These are phyloP conservation scores for Leccinum rimulosum DNA, from an alignment of 768 basidiomycete genomes.

Conservation along the genomic window DNA sequence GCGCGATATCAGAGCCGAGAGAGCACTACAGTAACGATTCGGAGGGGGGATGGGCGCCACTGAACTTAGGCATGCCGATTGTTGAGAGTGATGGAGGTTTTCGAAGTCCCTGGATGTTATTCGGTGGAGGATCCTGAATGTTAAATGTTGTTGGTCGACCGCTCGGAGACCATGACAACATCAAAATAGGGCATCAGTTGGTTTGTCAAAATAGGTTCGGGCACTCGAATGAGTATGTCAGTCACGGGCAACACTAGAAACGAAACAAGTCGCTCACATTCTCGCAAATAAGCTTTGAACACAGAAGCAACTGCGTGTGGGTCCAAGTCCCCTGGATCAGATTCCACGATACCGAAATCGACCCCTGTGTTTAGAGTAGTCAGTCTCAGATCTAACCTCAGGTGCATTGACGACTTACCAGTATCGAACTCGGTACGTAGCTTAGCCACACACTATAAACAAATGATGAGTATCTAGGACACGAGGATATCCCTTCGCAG, in stretches of 20 bases:
- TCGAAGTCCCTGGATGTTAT: constrained; percentile 44
- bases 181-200: constrained; percentile 75
- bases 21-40: constrained; percentile 49
- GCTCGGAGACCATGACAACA: constrained; percentile 62
- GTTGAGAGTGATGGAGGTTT: constrained; percentile 82
- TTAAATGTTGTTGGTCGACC: constrained; percentile 25
- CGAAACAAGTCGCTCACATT: constrained; percentile 58
- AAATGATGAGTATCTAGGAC: constrained; percentile 9
- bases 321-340: constrained; percentile 83
- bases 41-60: constrained; percentile 60
- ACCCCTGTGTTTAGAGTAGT: constrained; percentile 50
- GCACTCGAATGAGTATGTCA: constrained; percentile 51
- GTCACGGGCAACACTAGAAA: neutral
- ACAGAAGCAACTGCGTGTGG: constrained; percentile 92
- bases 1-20: constrained; percentile 61
- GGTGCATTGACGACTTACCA: constrained; percentile 39
- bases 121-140: constrained; percentile 33
- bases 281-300: constrained; percentile 90
- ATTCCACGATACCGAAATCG: constrained; percentile 79
- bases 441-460: constrained; percentile 63
- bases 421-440: constrained; percentile 81
- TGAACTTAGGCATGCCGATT: constrained; percentile 68
- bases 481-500: neutral
- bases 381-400: neutral
- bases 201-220: constrained; percentile 79